Evolutionary conservation across 1,284 basidiomycete genomes (phyloP).

Genomic region (Papiliotrema fonsecae): DNA sequence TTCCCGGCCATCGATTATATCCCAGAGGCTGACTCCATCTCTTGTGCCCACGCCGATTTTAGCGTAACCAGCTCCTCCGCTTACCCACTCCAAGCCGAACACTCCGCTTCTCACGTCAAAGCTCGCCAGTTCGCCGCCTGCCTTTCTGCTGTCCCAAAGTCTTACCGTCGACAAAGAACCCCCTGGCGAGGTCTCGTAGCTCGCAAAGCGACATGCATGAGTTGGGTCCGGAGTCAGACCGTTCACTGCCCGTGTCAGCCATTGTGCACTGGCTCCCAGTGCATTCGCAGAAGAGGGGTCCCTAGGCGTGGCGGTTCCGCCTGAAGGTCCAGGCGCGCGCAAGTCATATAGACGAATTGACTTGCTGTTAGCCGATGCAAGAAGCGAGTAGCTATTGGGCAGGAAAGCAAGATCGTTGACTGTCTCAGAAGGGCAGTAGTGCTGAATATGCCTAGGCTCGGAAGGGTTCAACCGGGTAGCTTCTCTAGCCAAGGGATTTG

Average conservation of each 20-base stretch:
- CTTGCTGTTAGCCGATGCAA: conserved; percentile 37
- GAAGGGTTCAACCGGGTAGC: conserved; percentile 7
- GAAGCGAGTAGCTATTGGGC: conserved; percentile 17
- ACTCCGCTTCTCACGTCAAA: conserved; percentile 30
- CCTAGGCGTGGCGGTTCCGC: background rate
- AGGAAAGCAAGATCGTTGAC: conserved; percentile 38
- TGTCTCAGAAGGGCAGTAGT: conserved; percentile 42
- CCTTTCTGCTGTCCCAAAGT: conserved; percentile 41
- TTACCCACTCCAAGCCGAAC: conserved; percentile 31
- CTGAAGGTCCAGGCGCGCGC: conserved; percentile 20
- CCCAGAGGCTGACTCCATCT: conserved; percentile 42
- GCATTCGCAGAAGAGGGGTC: conserved; percentile 1
- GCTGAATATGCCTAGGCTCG: conserved; percentile 39
- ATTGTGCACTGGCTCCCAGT: conserved; percentile 14
- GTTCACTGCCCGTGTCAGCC: conserved; percentile 37
- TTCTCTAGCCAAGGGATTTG: conserved; percentile 16
- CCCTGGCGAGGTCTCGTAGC: conserved; percentile 27
- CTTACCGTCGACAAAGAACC: conserved; percentile 27
- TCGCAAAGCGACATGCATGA: conserved; percentile 29
- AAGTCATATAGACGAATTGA: conserved; percentile 39
- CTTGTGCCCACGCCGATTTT: conserved; percentile 38
- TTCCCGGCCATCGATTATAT: conserved; percentile 27
- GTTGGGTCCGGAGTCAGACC: conserved; percentile 30
- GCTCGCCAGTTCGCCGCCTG: conserved; percentile 27
- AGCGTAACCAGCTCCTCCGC: conserved; percentile 9